phyloP scores from a whole-genome alignment of 2,329 filamentous ascomycete genomes.

The Diaporthe citriasiana region DNA sequence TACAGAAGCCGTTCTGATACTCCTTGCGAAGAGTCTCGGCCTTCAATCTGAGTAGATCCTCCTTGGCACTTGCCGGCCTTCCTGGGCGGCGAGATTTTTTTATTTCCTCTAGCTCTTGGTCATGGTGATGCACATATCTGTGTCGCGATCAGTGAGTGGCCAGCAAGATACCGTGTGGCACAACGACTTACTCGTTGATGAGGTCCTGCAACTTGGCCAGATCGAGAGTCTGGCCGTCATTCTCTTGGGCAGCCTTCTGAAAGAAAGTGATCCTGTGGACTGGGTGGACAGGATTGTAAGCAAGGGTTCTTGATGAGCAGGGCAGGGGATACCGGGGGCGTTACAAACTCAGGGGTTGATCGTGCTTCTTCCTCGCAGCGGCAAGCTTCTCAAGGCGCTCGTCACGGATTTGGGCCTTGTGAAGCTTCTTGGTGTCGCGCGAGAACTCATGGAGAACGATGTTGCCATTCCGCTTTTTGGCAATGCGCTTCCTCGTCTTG shows the following conservation, averaged over 20 bases:
- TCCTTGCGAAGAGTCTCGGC: slow-evolving; percentile 82
- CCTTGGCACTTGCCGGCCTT: slow-evolving; percentile 81
- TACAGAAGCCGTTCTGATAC: slow-evolving; percentile 85
- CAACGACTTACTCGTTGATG: slow-evolving; percentile 68
- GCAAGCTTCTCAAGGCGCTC: slow-evolving; percentile 83
- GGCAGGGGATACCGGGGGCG: background rate
- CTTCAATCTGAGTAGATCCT: slow-evolving; percentile 82
- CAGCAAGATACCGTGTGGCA: slow-evolving; percentile 23
- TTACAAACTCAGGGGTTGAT: slow-evolving; percentile 77
- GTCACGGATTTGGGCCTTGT: slow-evolving; percentile 84
- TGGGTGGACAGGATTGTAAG: slow-evolving; percentile 51
- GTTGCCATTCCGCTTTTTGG: slow-evolving; percentile 85
- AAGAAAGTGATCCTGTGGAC: slow-evolving; percentile 80
- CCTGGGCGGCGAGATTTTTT: slow-evolving; percentile 82
- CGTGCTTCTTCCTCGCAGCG: slow-evolving; percentile 78
- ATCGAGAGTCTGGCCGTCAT: slow-evolving; percentile 64
- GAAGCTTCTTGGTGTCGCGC: slow-evolving; percentile 85
- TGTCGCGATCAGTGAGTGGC: slow-evolving; percentile 1
- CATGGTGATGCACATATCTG: slow-evolving; percentile 77
- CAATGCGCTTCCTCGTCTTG: slow-evolving; percentile 91
- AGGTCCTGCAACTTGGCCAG: slow-evolving; percentile 71
- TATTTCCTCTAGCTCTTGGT: slow-evolving; percentile 76
- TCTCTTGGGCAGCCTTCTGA: slow-evolving; percentile 73
- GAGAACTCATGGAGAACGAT: slow-evolving; percentile 89
- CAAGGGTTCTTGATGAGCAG: slow-evolving; percentile 25